A percentile compares a stretch with the other conserved stretches of the same genome.
These are phyloP conservation scores for Cystobasidium slooffiae DNA, from an alignment of 1,284 basidiomycete species.

Conservation along the genomic window DNA sequence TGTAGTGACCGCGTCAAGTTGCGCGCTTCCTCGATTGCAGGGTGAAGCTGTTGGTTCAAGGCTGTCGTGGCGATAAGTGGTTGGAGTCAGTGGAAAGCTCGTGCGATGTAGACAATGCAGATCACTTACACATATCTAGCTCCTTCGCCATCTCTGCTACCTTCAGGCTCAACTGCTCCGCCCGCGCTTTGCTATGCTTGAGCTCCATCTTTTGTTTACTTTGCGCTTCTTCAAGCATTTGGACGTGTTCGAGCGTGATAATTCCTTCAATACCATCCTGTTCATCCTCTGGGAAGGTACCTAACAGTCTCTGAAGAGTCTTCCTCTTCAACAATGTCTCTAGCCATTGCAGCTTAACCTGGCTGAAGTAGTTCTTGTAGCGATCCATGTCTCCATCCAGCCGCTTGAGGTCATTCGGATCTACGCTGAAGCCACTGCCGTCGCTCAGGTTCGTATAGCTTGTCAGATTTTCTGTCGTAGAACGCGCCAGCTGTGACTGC, in stretches of 20 bases:
- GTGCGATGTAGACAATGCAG: not conserved
- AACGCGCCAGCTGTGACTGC: constrained; percentile 27
- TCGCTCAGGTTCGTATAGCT: constrained; percentile 42
- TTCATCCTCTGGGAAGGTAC: constrained; percentile 23
- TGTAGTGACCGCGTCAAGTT: constrained; percentile 36
- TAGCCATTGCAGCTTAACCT: constrained; percentile 43
- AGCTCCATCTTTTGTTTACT: constrained; percentile 29
- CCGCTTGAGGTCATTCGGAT: constrained; percentile 39
- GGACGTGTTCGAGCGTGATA: constrained; percentile 31
- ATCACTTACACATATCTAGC: constrained; percentile 21
- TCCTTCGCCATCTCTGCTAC: constrained; percentile 23
- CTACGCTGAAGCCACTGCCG: constrained; percentile 25
- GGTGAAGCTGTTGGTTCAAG: constrained; percentile 36
- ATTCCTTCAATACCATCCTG: constrained; percentile 30
- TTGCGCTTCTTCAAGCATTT: constrained; percentile 25
- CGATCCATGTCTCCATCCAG: constrained; percentile 33
- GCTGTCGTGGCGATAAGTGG: not conserved
- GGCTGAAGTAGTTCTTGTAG: constrained; percentile 42
- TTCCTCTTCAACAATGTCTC: constrained; percentile 41
- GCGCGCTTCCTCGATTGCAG: constrained; percentile 41
- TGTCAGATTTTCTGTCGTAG: constrained; percentile 39
- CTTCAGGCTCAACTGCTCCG: constrained; percentile 24
- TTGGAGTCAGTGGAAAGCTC: not conserved
- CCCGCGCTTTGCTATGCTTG: constrained; percentile 37
- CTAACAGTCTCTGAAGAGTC: constrained; percentile 33